phyloP scores from a whole-genome alignment of 192 early-diverging fungal species.

The Radiomyces spectabilis region DNA sequence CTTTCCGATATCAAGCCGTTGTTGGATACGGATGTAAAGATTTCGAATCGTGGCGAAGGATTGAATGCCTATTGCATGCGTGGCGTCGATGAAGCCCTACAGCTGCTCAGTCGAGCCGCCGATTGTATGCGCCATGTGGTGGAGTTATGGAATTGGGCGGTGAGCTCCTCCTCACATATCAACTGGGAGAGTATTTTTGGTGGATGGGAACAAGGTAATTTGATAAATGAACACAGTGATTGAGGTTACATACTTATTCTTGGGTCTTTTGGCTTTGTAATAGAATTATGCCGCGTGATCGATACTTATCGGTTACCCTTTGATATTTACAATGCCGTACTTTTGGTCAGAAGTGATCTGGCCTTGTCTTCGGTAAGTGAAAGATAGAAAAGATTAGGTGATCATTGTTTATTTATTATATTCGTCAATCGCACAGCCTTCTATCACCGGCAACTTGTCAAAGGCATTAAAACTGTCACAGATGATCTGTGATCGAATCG shows the following conservation, averaged over 20 bases:
- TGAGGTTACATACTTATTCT: not conserved
- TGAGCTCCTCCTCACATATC: not conserved
- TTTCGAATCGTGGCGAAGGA: conserved; percentile 7
- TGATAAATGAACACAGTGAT: too few species aligned
- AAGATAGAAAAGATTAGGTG: not conserved
- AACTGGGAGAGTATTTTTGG: not conserved
- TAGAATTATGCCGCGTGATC: conserved; percentile 9
- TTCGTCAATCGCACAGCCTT: conserved; percentile 2
- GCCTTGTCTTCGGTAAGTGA: conserved; percentile 17
- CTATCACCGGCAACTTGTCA: conserved; percentile 20
- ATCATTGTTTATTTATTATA: not conserved
- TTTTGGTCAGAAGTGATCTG: conserved; percentile 21
- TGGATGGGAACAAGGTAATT: conserved; percentile 3
- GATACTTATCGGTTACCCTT: conserved; percentile 22
- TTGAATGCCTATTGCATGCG: conserved; percentile 11
- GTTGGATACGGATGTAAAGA: too few species aligned
- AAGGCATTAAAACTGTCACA: conserved; percentile 24
- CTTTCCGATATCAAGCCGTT: too few species aligned
- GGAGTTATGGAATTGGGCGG: conserved; percentile 16
- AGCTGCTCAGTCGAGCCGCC: conserved; percentile 10
- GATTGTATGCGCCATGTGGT: conserved; percentile 20
- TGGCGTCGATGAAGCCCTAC: conserved; percentile 17
- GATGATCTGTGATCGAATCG: conserved; percentile 24
- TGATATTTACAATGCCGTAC: conserved; percentile 21
- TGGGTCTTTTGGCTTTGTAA: not conserved